Base-by-base conservation (phyloP, 1,284 basidiomycete genomes). In the Ustilago esculenta region DNA sequence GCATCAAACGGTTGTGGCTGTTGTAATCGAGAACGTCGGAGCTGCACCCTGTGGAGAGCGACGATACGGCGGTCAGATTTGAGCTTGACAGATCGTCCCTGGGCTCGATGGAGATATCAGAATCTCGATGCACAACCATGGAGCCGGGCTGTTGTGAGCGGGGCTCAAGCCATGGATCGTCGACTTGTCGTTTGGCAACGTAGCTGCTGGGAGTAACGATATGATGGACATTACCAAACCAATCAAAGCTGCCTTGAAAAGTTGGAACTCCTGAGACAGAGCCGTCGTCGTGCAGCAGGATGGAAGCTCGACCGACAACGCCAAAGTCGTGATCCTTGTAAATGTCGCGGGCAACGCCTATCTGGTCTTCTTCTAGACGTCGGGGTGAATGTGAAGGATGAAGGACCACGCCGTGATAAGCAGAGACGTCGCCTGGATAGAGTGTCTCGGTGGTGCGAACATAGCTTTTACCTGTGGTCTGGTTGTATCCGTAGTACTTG, bases 321-420 rank as follows among this genome's bases (percentile, higher is more conserved):
- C 76, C 74, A 7, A 47, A 23, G 41, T 71, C 72, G 2, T 27
- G 37, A 15, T 65, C 64, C 21, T 57, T 43, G 39, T 64, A 71
- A 23, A 72, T 57, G 36, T 72, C 58, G 34, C 76, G 63, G 29
- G 40, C 50, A 24, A 75, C 43, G 8, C 76, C 76, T 18, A 56
- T 67, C 20, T 52, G 49, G 14, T 78, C 76, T 35, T 77, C 70
- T 15, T 59, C 59, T n/a, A 73, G 21, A 27, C 76, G 55, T 18
- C 63, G 57, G 11, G 34, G 14, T 2, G 71, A 66, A 25, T 70
- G 58, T 11, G 40, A 44, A 23, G 69, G 34, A 39, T 73, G 75
- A 1, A 78, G 60, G 20, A 78, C 76, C 24, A 77, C 72, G 21
- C 76, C 76, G 21, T 75, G 76, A 34, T 73, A 78, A 20, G 76